A percentile compares a stretch with the other conserved stretches of the same genome.
Evolutionary conservation across 192 early-diverging fungal species (phyloP).

Genomic region (Fimicolochytrium jonesii): DNA sequence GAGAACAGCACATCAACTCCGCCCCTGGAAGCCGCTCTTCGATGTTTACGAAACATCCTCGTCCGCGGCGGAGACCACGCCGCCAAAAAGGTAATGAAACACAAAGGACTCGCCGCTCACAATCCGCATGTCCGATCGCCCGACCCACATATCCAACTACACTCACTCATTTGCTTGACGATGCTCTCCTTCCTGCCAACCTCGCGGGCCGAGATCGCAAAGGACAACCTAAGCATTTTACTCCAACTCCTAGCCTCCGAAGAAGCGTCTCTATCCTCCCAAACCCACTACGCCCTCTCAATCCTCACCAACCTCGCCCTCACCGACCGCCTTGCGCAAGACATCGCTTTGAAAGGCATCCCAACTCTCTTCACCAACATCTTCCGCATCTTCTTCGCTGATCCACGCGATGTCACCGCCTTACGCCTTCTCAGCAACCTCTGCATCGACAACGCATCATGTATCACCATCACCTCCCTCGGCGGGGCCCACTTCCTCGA

Average conservation of each 20-base stretch:
- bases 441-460: conserved; percentile 20
- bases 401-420: neutral
- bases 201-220: neutral
- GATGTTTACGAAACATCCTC: conserved; percentile 15
- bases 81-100: neutral
- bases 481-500: conserved; percentile 10
- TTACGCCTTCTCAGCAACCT: conserved; percentile 12
- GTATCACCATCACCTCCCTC: conserved; percentile 11
- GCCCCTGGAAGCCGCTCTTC: neutral
- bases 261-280: neutral
- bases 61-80: neutral
- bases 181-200: neutral
- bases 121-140: neutral
- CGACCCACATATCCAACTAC: neutral
- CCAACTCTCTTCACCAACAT: neutral
- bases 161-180: neutral
- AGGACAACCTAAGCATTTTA: neutral
- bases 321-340: conserved; percentile 2
- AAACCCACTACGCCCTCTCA: neutral
- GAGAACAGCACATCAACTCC: neutral
- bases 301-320: conserved; percentile 16
- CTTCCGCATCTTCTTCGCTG: neutral
- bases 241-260: neutral
- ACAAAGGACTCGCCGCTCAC: neutral
- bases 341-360: neutral